Conservation (phyloP, 1,139 yeast genomes). For the Tardiomyces blankii region DNA sequence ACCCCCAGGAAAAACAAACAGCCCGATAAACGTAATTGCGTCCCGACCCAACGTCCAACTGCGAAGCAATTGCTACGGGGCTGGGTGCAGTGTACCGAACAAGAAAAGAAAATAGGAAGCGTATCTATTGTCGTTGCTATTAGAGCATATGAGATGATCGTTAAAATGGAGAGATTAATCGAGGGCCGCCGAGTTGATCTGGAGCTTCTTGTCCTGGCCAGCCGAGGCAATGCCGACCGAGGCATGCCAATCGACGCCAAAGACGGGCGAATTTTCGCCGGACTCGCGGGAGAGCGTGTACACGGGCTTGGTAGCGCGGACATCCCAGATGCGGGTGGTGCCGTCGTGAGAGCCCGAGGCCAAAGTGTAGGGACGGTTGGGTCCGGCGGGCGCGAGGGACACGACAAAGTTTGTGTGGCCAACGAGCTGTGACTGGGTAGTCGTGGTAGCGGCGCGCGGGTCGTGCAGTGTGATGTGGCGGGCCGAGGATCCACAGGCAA, state of each 20-base stretch:
- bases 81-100: no score
- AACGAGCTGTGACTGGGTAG: slow-evolving; percentile 56
- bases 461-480: slow-evolving; percentile 91
- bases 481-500: slow-evolving; percentile 92
- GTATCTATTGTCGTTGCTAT: no score
- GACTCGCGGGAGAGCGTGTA: slow-evolving; percentile 73
- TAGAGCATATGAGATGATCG: no score
- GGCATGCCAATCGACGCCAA: slow-evolving; percentile 77
- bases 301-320: slow-evolving; percentile 76
- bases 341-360: slow-evolving; percentile 94
- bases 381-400: slow-evolving; percentile 51
- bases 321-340: slow-evolving; percentile 91
- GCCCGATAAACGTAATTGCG: no score
- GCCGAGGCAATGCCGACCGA: slow-evolving; percentile 82
- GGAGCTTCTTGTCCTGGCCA: slow-evolving; percentile 88
- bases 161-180: no score
- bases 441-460: slow-evolving; percentile 45
- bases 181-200: slow-evolving; percentile 41
- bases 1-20: no score
- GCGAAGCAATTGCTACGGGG: no score
- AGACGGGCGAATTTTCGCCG: slow-evolving; percentile 45
- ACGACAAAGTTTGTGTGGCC: slow-evolving; percentile 94
- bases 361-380: slow-evolving; percentile 49
- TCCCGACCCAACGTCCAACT: no score
- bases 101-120: no score